Evolutionary conservation across 1,139 yeast genomes (phyloP).

Genomic region (Spathaspora sp.): DNA sequence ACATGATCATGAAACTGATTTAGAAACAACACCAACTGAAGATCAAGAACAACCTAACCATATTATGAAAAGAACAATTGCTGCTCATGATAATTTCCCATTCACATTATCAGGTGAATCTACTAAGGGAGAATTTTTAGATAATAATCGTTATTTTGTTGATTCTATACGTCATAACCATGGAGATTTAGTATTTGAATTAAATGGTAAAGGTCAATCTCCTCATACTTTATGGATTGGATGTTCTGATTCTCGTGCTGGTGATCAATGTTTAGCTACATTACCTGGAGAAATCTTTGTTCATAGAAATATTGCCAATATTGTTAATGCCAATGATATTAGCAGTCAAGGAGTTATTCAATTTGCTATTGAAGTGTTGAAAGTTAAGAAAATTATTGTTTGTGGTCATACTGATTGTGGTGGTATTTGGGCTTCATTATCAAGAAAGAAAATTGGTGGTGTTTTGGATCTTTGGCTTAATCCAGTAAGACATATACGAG

Average conservation of each 20-base stretch:
- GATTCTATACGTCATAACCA: slow-evolving; percentile 56
- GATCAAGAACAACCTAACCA: slow-evolving; percentile 6
- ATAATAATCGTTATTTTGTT: slow-evolving; percentile 69
- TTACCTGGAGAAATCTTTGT: slow-evolving; percentile 93
- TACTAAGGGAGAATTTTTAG: slow-evolving; percentile 60
- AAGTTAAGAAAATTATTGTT: slow-evolving; percentile 79
- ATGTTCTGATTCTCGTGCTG: slow-evolving; percentile 91
- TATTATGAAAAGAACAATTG: slow-evolving; percentile 8
- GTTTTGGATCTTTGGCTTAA: slow-evolving; percentile 77
- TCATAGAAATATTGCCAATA: slow-evolving; percentile 90
- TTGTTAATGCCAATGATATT: slow-evolving; percentile 69
- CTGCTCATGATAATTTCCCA: slow-evolving; percentile 35
- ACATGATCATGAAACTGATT: slow-evolving; percentile 41
- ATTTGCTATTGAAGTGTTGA: slow-evolving; percentile 84
- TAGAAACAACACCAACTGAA: slow-evolving; percentile 15
- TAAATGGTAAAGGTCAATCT: slow-evolving; percentile 80
- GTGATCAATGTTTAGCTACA: slow-evolving; percentile 75
- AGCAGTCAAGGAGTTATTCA: slow-evolving; percentile 83
- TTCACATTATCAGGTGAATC: slow-evolving; percentile 61
- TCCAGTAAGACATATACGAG: slow-evolving; percentile 70
- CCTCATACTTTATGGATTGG: slow-evolving; percentile 98
- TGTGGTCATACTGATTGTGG: slow-evolving; percentile 99
- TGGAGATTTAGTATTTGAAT: slow-evolving; percentile 61
- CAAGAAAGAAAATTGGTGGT: slow-evolving; percentile 69
- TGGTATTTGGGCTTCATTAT: slow-evolving; percentile 85